These are phyloP conservation scores for Fusarium camptoceras DNA, from an alignment of 2,329 filamentous ascomycete genomes.

Conservation along the genomic window DNA sequence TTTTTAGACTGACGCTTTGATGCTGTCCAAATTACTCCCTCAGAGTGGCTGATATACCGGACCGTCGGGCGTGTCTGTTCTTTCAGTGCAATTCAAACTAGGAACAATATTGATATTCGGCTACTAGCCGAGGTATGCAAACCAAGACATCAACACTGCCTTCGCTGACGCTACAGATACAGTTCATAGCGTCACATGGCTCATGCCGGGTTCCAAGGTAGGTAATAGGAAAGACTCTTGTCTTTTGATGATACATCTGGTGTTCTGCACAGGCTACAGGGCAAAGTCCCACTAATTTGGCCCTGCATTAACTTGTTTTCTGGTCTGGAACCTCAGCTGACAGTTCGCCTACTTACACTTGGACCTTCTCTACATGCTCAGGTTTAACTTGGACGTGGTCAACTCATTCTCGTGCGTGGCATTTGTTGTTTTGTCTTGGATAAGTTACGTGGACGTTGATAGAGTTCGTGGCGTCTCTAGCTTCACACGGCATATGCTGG, in stretches of 20 bases:
- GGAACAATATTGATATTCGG: background rate
- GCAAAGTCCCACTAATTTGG: background rate
- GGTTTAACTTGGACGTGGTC: background rate
- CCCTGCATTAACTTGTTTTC: background rate
- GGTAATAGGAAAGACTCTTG: background rate
- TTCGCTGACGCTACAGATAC: background rate
- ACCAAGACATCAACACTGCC: slow-evolving; percentile 8
- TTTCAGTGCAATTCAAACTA: slow-evolving; percentile 1
- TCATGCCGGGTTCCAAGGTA: background rate
- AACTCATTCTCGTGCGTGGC: background rate
- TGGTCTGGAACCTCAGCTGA: slow-evolving; percentile 9
- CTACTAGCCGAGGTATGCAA: slow-evolving; percentile 8
- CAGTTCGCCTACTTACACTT: background rate
- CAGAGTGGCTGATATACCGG: background rate
- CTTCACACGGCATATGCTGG: background rate
- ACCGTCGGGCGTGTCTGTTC: background rate
- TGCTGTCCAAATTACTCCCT: background rate
- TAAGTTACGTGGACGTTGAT: background rate
- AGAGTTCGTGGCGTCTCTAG: slow-evolving; percentile 18
- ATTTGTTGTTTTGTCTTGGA: background rate
- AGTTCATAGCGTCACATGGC: background rate
- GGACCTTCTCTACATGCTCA: background rate
- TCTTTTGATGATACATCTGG: background rate
- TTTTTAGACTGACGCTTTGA: slow-evolving; percentile 1
- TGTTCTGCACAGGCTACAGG: background rate